A percentile compares a stretch with the other conserved stretches of the same genome.
Conservation (phyloP, 2,329 filamentous ascomycete species). For the Fonsecaea pedrosoi region DNA sequence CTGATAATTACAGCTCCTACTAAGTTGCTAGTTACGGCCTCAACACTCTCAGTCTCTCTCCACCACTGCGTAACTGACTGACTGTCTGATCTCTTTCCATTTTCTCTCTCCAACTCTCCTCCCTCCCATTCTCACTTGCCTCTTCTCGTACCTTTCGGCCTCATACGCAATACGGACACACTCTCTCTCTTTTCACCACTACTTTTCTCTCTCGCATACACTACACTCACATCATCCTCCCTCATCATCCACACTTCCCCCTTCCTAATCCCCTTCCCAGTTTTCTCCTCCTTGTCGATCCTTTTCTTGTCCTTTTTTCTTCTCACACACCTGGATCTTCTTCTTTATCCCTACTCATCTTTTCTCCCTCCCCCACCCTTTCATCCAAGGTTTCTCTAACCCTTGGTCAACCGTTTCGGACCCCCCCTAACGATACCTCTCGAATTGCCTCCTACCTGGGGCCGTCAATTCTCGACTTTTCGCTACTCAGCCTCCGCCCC, state of each 20-base stretch:
- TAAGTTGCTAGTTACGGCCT: too few species aligned
- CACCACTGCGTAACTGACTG: neutral
- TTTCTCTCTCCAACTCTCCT: neutral
- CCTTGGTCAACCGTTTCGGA: neutral
- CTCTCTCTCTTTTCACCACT: neutral
- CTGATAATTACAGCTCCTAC: too few species aligned
- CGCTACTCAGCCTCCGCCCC: neutral
- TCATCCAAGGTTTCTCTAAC: neutral
- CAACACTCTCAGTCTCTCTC: too few species aligned
- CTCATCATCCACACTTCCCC: constrained; percentile 11
- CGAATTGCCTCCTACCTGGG: neutral
- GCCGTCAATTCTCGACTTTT: neutral
- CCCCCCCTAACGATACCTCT: neutral
- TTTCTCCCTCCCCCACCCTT: constrained; percentile 1
- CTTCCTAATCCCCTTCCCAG: constrained; percentile 4
- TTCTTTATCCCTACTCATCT: constrained; percentile 3
- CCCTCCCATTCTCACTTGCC: neutral
- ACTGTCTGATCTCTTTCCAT: constrained; percentile 8
- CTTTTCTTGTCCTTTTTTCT: constrained; percentile 17
- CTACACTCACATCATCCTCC: neutral
- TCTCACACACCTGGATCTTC: constrained; percentile 2
- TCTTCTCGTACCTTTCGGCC: constrained; percentile 1
- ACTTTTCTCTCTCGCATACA: neutral
- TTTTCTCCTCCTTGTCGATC: constrained; percentile 11
- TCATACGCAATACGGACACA: neutral